A percentile compares a stretch with the other conserved stretches of the same genome.
Evolutionary conservation across 805 yeast genomes (phyloP).

Genomic region (Maudiozyma bulderi): DNA sequence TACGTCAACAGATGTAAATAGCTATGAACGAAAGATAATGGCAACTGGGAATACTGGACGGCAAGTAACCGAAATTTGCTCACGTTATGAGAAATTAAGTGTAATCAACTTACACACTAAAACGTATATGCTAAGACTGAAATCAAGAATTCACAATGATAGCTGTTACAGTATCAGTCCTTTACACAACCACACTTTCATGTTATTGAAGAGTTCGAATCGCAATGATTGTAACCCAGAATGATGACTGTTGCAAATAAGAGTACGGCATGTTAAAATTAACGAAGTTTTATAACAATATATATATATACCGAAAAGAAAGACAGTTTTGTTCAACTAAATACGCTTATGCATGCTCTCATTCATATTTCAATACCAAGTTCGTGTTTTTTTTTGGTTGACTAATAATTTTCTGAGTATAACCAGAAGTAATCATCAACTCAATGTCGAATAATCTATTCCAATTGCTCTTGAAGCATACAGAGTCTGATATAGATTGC

Average conservation of each 20-base stretch:
- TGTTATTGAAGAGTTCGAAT: too few species aligned
- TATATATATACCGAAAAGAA: too few species aligned
- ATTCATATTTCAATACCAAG: neutral
- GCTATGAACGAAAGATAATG: neutral
- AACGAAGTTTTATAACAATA: too few species aligned
- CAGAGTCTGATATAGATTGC: conserved; percentile 3
- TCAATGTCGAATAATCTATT: neutral
- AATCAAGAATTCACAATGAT: neutral
- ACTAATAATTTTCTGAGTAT: neutral
- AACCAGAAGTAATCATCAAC: neutral
- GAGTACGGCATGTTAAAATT: too few species aligned
- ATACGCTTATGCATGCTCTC: too few species aligned
- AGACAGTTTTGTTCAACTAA: too few species aligned
- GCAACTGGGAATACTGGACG: neutral
- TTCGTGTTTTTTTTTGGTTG: neutral
- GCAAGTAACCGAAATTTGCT: neutral
- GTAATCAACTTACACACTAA: neutral
- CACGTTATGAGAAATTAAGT: neutral
- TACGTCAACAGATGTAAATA: neutral
- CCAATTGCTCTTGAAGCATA: conserved; percentile 19
- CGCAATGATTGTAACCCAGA: too few species aligned
- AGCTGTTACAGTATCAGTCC: neutral
- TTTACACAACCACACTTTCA: too few species aligned
- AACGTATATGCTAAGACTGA: neutral
- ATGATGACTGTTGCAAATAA: too few species aligned